Base-by-base conservation (phyloP, 2,329 filamentous ascomycete species). In the Aspergillus sp. region DNA sequence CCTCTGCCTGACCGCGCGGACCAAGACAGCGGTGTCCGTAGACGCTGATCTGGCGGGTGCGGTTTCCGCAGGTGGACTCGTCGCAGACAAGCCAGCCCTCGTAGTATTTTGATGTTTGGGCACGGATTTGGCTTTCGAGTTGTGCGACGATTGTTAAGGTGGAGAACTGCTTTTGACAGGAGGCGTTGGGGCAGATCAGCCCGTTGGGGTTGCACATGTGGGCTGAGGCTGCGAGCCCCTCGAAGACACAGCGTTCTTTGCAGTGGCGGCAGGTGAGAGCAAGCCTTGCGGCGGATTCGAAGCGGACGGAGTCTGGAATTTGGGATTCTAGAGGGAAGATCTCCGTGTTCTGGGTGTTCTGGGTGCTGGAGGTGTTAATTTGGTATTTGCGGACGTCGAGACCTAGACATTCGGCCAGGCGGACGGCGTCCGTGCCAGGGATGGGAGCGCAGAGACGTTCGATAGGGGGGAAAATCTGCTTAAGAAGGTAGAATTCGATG, bases 381-480 rank as follows among this genome's bases (percentile, higher is more conserved):
- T 88, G 86, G 73, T 98, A 99, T 67, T 95, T 95, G 66, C 86
- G 86, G 24, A 91, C 87, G 73, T 99, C 95, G 24, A 99, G 86
- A 2, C 95, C 95, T 13, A 99, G 85, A 72, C 95, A 96, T 72
- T 97, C 93, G 2, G 95, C 95, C 9, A 99, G 83, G 63, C 93
- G 88, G 2, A 91, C 86, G 7, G 93, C 89, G 62, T 96, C 96
- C 2, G 95, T 99, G 58, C 95, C 95, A 13, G 86, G 86, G 68
- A 99, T 97, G 59, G 96, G 96, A 60, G 93, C 95, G 73, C 95
- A 99, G 20, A 99, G 87, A 82, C 95, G 91, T 78, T 99, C 95
- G 24, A 99, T 95, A 0, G 95, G 95, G 11, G 95, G 95, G 77
- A 99, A 91, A 58, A 99, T 97, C 75, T 99, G 95, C 80, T 99